Evolutionary conservation across 2,329 filamentous ascomycete species (phyloP), one percentile per base, ranked within the genome.

Genomic region (Sporothrix schenckii): DNA sequence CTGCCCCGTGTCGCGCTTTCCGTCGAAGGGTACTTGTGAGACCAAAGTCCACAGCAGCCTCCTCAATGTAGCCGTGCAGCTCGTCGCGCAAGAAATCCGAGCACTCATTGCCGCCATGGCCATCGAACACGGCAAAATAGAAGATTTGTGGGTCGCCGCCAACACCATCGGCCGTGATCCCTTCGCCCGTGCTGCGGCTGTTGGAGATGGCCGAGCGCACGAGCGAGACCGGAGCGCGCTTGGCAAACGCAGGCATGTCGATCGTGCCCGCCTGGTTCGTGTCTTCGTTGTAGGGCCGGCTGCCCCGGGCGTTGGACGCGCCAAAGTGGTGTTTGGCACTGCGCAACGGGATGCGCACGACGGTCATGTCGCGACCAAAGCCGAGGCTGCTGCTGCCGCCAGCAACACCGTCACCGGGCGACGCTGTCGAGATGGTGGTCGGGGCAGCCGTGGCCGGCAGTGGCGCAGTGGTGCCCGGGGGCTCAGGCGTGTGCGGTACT

Each of bases 321-420:
- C 95, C 95, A 77, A 96, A 97, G 81, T 99, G 95, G 78, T 99
- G 95, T 78, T 98, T 98, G 41, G 95, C 95, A 75, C 91, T 94
- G 76, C 91, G 91, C 73, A 99, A 83, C 5, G 95, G 95, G 77
- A 99, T 99, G 49, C 95, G 91, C 63, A 98, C 95, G 6, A 98
- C 92, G 0, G 95, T 97, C 74, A 95, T 88, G 76, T 97, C 93
- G 75, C 93, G 87, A 69, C 81, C 85, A 16, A 66, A 52, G 11
- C 60, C 61, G 3, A 39, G 16, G 85, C 50, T 30, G 24, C 50
- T 30, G 24, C 47, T 65, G 44, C 68, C 41, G 16, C 84, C 14
- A 87, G 82, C 1, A 85, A 83, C 19, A 86, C 83, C 14, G 89
- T 61, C 56, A 87, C 53, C 86, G 82, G 39, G n/a, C n/a, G 58